These are phyloP conservation scores for Cornus kousa DNA, from an alignment of 148 eudicot species.

Conservation along the genomic window DNA sequence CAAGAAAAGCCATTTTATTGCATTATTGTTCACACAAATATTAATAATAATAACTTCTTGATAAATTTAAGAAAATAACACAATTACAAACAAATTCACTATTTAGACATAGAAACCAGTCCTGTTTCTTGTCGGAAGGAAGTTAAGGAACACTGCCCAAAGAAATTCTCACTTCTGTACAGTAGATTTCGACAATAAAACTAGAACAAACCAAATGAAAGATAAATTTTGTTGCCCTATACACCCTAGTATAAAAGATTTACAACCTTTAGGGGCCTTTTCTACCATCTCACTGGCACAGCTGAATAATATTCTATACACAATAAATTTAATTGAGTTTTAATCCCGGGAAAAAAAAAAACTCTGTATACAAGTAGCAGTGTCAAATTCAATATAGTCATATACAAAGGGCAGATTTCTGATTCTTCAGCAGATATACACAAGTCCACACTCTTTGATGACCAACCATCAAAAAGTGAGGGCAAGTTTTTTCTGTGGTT, in stretches of 20 bases:
- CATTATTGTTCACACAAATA: no score
- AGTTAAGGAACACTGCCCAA: not conserved
- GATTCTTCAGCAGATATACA: no score
- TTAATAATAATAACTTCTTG: no score
- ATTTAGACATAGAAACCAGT: not conserved
- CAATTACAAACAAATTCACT: not conserved
- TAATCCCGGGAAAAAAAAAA: no score
- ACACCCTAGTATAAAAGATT: not conserved
- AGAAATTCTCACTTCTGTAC: not conserved
- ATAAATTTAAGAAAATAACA: no score
- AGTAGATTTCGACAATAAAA: not conserved
- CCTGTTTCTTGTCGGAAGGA: not conserved
- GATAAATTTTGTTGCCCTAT: not conserved
- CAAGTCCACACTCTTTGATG: no score
- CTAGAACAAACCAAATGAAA: not conserved
- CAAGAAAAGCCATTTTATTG: no score
- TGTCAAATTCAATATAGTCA: no score
- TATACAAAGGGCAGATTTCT: no score
- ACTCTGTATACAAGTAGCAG: no score
- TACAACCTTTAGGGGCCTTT: not conserved
- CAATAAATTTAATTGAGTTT: no score
- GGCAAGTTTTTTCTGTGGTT: conserved; percentile 2
- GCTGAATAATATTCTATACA: conserved; percentile 4
- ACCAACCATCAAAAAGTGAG: not conserved
- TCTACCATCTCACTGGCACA: not conserved